Conservation (phyloP, 768 basidiomycete genomes). For the Zangia roseola region DNA sequence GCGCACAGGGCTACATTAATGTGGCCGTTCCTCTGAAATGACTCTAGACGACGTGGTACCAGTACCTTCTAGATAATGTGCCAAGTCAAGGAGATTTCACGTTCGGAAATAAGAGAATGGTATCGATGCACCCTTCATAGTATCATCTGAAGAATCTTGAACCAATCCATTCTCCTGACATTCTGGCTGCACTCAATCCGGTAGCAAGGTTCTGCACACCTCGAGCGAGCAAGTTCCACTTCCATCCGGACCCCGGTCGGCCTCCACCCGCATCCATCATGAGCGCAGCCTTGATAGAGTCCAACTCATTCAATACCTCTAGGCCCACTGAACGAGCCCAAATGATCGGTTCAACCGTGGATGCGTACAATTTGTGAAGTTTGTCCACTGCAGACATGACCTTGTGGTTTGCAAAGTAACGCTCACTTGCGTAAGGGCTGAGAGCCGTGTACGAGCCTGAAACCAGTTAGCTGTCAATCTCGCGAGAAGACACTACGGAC, state of each 20-base stretch:
- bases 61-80: too few species aligned
- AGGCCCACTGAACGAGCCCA: constrained; percentile 87
- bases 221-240: constrained; percentile 35
- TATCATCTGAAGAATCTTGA: constrained; percentile 1
- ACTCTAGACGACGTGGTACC: too few species aligned
- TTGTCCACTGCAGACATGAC: constrained; percentile 86
- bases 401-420: constrained; percentile 86
- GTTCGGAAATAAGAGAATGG: too few species aligned
- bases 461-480: not conserved
- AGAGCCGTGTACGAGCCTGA: constrained; percentile 76
- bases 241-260: constrained; percentile 31
- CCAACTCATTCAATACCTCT: constrained; percentile 89
- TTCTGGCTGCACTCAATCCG: constrained; percentile 32
- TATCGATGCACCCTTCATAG: too few species aligned
- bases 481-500: not conserved
- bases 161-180: constrained; percentile 23
- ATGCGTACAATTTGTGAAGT: constrained; percentile 82
- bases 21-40: too few species aligned
- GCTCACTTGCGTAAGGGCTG: constrained; percentile 70
- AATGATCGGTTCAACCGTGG: constrained; percentile 65
- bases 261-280: constrained; percentile 76
- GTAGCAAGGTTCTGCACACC: constrained; percentile 45
- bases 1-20: too few species aligned
- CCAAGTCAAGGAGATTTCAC: too few species aligned
- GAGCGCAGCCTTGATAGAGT: constrained; percentile 75